phyloP scores from a whole-genome alignment of 257 asterid genomes.

The Sherardia arvensis region DNA sequence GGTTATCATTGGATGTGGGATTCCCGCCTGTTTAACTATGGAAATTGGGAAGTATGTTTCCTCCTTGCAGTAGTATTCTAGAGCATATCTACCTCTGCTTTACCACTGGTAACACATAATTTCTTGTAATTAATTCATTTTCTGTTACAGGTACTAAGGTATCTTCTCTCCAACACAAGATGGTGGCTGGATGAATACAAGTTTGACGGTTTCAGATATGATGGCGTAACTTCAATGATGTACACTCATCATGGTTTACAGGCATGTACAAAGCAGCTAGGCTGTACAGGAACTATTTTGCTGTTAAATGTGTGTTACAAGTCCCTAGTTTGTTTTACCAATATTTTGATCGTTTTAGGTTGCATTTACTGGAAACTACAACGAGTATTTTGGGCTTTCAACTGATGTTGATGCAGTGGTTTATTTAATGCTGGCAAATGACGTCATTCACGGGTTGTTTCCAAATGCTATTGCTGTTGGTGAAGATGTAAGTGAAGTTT shows the following conservation, averaged over 20 bases:
- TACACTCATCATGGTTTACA: conserved; percentile 93
- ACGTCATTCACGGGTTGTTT: conserved; percentile 84
- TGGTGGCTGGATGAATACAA: conserved; percentile 99
- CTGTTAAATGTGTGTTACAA: background rate
- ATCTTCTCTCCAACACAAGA: conserved; percentile 92
- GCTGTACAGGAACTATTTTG: background rate
- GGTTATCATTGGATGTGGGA: conserved; percentile 99
- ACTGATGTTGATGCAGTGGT: conserved; percentile 97
- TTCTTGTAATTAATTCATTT: background rate
- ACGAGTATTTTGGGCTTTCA: conserved; percentile 70
- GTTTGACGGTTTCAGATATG: conserved; percentile 98
- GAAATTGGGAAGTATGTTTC: conserved; percentile 92
- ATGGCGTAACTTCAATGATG: conserved; percentile 99
- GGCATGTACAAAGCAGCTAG: conserved; percentile 31
- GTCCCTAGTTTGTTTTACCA: conserved; percentile 3
- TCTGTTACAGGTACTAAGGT: conserved; percentile 67
- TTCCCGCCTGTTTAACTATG: conserved; percentile 98
- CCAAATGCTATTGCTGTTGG: conserved; percentile 83
- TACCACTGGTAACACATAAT: background rate
- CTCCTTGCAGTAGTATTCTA: background rate
- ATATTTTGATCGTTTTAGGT: conserved; percentile 32
- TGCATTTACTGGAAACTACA: conserved; percentile 86
- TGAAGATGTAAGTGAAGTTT: conserved; percentile 72
- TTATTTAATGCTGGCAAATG: conserved; percentile 92
- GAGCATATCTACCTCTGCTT: background rate